Percentiles rank a stretch among this genome's conserved stretches.
phyloP scores from a whole-genome alignment of 305 asterid genomes.

The Euphrasia arctica region DNA sequence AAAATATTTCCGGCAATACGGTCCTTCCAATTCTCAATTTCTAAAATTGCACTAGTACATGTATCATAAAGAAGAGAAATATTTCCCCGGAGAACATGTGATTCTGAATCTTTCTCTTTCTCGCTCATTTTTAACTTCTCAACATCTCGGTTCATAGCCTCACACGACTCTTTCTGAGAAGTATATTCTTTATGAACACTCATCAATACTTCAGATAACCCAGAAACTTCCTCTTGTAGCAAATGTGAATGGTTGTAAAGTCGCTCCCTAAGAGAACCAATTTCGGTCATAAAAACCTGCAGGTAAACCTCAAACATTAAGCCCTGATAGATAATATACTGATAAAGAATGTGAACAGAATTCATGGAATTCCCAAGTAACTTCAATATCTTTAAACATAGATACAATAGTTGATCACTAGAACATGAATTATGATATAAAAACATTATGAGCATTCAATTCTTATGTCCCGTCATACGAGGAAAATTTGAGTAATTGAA shows the following conservation, averaged over 20 bases:
- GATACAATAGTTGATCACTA: slow-evolving; percentile 1
- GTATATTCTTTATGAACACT: slow-evolving; percentile 45
- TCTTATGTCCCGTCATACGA: slow-evolving; percentile 3
- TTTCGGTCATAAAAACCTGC: slow-evolving; percentile 55
- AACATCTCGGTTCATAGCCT: slow-evolving; percentile 50
- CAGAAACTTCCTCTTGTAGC: slow-evolving; percentile 57
- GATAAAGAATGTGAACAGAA: slow-evolving; percentile 19
- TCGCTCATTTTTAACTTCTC: slow-evolving; percentile 42
- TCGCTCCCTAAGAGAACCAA: slow-evolving; percentile 51
- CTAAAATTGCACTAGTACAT: slow-evolving; percentile 53
- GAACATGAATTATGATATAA: slow-evolving; percentile 21
- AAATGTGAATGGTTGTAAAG: slow-evolving; percentile 54
- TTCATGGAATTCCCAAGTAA: slow-evolving; percentile 20
- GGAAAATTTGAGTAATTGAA: background rate
- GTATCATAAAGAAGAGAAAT: slow-evolving; percentile 58
- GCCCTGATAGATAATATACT: slow-evolving; percentile 24
- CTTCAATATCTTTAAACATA: slow-evolving; percentile 19
- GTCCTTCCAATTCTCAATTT: slow-evolving; percentile 59
- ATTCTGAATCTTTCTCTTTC: slow-evolving; percentile 70
- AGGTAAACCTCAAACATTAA: slow-evolving; percentile 34
- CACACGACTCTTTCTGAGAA: slow-evolving; percentile 51
- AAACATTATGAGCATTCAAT: slow-evolving; percentile 13
- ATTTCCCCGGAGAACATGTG: slow-evolving; percentile 46
- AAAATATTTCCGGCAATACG: slow-evolving; percentile 39
- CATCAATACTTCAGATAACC: slow-evolving; percentile 48